Percentiles rank a stretch among this genome's conserved stretches.
Conservation (phyloP, 371 early-diverging fungal genomes). For the Rhizopus arrhizus region DNA sequence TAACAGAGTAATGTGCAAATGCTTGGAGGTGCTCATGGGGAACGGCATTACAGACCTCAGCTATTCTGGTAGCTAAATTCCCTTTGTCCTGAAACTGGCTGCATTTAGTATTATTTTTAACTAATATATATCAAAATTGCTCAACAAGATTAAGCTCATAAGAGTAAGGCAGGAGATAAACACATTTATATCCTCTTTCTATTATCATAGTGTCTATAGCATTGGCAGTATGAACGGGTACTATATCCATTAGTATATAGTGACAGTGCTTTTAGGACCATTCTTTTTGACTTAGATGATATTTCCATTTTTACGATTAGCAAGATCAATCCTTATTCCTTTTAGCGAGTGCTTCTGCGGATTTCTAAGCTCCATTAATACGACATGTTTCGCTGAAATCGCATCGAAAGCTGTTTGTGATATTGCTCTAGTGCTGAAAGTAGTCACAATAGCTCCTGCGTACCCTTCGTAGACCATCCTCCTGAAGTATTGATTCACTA, state of each 20-base stretch:
- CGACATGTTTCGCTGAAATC: constrained; percentile 18
- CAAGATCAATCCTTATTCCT: constrained; percentile 15
- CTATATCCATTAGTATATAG: constrained; percentile 5
- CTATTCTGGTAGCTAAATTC: constrained; percentile 12
- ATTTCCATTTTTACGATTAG: constrained; percentile 20
- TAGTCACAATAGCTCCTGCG: constrained; percentile 8
- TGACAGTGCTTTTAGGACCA: constrained; percentile 18
- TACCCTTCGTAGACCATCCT: constrained; percentile 12
- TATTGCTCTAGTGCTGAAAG: constrained; percentile 12
- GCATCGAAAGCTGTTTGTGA: constrained; percentile 19
- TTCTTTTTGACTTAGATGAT: constrained; percentile 19
- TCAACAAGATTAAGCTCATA: constrained; percentile 6
- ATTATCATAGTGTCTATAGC: not conserved
- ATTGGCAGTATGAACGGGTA: not conserved
- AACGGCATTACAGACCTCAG: constrained; percentile 12
- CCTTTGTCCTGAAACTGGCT: constrained; percentile 9
- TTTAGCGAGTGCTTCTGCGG: constrained; percentile 14
- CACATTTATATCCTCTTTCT: not conserved
- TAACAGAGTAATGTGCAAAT: constrained; percentile 16
- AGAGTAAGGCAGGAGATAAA: constrained; percentile 2
- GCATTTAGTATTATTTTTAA: not conserved
- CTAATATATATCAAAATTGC: not conserved
- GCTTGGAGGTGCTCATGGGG: constrained; percentile 5
- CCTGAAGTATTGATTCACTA: constrained; percentile 14
- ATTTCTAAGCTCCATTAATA: constrained; percentile 23